A percentile compares a stretch with the other conserved stretches of the same genome.
These are phyloP conservation scores for Fusarium piperis DNA, from an alignment of 2,329 filamentous ascomycete species.

Conservation along the genomic window DNA sequence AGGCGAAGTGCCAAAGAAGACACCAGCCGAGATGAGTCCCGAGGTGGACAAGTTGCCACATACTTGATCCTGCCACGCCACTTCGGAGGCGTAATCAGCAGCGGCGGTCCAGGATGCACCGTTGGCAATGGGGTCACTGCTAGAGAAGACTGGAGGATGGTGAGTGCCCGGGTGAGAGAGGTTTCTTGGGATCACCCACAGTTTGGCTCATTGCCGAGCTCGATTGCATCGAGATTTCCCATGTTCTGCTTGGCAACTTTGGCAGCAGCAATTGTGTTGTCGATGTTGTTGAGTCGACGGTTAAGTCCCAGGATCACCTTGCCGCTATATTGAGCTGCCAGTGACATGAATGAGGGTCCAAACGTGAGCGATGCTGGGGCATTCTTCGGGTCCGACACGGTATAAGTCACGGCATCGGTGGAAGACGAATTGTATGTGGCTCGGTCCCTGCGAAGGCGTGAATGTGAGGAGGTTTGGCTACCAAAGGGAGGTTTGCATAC, in stretches of 20 bases:
- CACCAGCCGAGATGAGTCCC: constrained; percentile 46
- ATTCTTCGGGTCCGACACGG: constrained; percentile 56
- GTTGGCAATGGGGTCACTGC: constrained; percentile 36
- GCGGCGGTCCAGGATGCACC: constrained; percentile 44
- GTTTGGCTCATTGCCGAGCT: constrained; percentile 67
- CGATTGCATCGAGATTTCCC: constrained; percentile 61
- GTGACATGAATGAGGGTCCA: constrained; percentile 60
- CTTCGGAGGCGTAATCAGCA: constrained; percentile 46
- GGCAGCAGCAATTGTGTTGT: constrained; percentile 65
- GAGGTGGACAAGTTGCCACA: constrained; percentile 41
- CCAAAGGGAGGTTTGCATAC: constrained; percentile 5
- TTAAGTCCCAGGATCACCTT: constrained; percentile 64
- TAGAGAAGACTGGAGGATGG: constrained; percentile 2
- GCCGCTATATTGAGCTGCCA: constrained; percentile 60
- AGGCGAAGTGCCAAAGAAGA: constrained; percentile 46
- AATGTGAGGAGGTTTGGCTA: not conserved
- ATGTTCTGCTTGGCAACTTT: constrained; percentile 55
- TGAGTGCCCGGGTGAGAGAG: not conserved
- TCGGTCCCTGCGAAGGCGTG: constrained; percentile 49
- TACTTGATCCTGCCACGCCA: constrained; percentile 47
- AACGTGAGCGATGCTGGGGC: constrained; percentile 62
- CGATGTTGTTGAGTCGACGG: constrained; percentile 60
- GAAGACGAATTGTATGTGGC: constrained; percentile 60
- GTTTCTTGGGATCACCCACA: constrained; percentile 49
- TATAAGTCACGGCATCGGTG: constrained; percentile 59